These are phyloP conservation scores for Plicaturopsis crispa DNA, from an alignment of 768 basidiomycete species.

Conservation along the genomic window DNA sequence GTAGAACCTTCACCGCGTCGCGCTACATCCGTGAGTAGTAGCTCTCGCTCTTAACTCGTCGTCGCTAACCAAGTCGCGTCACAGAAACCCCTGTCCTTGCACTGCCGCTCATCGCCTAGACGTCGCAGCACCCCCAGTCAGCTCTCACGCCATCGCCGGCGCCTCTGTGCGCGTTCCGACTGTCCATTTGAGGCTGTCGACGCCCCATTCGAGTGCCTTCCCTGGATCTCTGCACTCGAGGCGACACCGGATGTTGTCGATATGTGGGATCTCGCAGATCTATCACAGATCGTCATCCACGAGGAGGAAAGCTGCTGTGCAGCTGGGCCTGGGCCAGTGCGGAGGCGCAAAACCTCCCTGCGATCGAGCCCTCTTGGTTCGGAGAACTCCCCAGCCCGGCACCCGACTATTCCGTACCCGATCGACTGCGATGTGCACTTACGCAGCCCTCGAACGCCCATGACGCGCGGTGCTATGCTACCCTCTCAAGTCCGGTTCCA, in stretches of 20 bases:
- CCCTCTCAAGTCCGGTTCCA: conserved; percentile 44
- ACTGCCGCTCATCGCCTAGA: conserved; percentile 29
- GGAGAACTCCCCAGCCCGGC: conserved; percentile 13
- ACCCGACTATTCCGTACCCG: conserved; percentile 19
- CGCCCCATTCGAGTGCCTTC: conserved; percentile 51
- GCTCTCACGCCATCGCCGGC: conserved; percentile 32
- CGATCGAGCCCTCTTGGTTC: conserved; percentile 39
- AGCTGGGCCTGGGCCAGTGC: conserved; percentile 44
- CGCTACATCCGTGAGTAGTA: conserved; percentile 8
- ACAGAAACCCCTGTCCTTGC: conserved; percentile 31
- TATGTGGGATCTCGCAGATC: conserved; percentile 55
- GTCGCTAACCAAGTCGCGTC: conserved; percentile 8
- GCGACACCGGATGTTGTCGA: conserved; percentile 30
- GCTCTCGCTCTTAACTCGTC: neutral
- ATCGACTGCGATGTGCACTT: conserved; percentile 14
- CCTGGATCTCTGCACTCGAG: conserved; percentile 61
- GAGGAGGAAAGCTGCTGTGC: conserved; percentile 13
- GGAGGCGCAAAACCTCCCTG: conserved; percentile 46
- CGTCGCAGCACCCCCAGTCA: conserved; percentile 31
- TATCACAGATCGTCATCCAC: conserved; percentile 44
- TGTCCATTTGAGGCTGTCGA: conserved; percentile 27
- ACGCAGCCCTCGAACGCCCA: conserved; percentile 22
- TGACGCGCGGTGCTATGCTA: conserved; percentile 30
- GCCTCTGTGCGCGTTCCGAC: conserved; percentile 33
- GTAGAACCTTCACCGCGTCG: conserved; percentile 16